Conservation (phyloP, 805 yeast species). For the Nakazawaea laoshanensis region DNA sequence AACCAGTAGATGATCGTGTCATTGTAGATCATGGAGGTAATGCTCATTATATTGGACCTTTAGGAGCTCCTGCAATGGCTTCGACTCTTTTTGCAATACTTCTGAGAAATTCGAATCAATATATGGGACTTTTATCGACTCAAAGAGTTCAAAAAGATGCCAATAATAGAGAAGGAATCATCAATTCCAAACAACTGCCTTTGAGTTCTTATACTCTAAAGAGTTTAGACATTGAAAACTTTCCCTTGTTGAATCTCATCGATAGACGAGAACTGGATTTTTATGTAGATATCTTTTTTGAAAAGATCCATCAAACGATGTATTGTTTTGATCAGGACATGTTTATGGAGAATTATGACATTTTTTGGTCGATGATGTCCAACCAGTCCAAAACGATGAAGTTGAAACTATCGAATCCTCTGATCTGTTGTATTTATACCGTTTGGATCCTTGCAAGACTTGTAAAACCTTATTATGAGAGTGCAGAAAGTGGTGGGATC, state of each 20-base stretch:
- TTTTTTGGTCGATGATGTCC: slow-evolving; percentile 5
- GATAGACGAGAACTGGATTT: slow-evolving; percentile 10
- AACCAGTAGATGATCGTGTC: slow-evolving; percentile 8
- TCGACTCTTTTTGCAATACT: slow-evolving; percentile 7
- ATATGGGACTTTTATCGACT: slow-evolving; percentile 2
- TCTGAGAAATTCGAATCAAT: slow-evolving; percentile 6
- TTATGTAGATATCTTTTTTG: slow-evolving; percentile 10
- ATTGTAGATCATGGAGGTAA: slow-evolving; percentile 13
- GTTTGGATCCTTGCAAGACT: slow-evolving; percentile 14
- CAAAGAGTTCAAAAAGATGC: slow-evolving; percentile 2
- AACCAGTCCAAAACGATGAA: not conserved
- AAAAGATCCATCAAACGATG: slow-evolving; percentile 10
- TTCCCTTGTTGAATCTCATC: slow-evolving; percentile 10
- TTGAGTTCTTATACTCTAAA: slow-evolving; percentile 1
- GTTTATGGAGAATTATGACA: slow-evolving; percentile 5
- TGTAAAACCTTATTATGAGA: not conserved
- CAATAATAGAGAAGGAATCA: slow-evolving; percentile 7
- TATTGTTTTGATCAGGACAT: slow-evolving; percentile 7
- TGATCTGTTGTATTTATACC: slow-evolving; percentile 15
- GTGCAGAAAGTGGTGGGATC: slow-evolving; percentile 2
- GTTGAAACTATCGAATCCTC: slow-evolving; percentile 4
- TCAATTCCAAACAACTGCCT: slow-evolving; percentile 11
- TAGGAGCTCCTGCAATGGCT: slow-evolving; percentile 13
- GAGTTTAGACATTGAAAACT: slow-evolving; percentile 6
- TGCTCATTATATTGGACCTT: slow-evolving; percentile 14